Evolutionary conservation across 352 stramenopile species (phyloP), one percentile per base, ranked within the genome.

Genomic region (Phytophthora quininea): DNA sequence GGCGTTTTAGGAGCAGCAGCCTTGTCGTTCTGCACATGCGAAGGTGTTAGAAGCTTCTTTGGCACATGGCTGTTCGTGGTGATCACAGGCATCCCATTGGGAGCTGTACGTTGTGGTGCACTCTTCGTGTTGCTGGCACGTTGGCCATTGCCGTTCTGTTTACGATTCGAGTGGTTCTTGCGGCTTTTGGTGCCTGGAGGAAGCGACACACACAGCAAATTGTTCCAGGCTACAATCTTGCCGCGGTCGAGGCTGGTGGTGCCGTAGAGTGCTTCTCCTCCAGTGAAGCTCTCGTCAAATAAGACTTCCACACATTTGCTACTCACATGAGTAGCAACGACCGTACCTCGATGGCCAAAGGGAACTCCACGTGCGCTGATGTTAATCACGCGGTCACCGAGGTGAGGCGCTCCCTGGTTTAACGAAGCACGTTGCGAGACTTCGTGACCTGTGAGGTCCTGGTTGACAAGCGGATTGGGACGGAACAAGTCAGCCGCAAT

Each of bases 371-470:
- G 92, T 3, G 91, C 95, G 49, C 84, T 97, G 30, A 99, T 90
- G 75, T 99, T 99, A 37, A 98, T 97, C 55, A 99, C 89, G n/a
- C 98, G 91, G 69, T 99, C 96, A 40, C 98, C 98, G 8, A 99
- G 78, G 37, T 89, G 80, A 30, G 96, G 97, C 29, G 95, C 73
- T n/a, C 83, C 84, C 31, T 58, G 70, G 48, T 92, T 92, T 38
- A 76, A 73, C 1, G 82, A 88, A 15, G 80, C 75, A n/a, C 74
- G 76, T 55, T 77, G 65, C 3, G 86, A 87, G 3, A 92, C 71
- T 49, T 89, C 78, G 3, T 86, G 76, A 7, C 86, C 85, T 1
- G 85, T 92, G n/a, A 95, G 64, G 56, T 94, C 86, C 46, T 92
- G 86, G 49, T 94, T 93, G 19, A 91, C 82, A 24, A 92, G 58